phyloP scores from a whole-genome alignment of 768 basidiomycete species.

The Boletus huronensis region DNA sequence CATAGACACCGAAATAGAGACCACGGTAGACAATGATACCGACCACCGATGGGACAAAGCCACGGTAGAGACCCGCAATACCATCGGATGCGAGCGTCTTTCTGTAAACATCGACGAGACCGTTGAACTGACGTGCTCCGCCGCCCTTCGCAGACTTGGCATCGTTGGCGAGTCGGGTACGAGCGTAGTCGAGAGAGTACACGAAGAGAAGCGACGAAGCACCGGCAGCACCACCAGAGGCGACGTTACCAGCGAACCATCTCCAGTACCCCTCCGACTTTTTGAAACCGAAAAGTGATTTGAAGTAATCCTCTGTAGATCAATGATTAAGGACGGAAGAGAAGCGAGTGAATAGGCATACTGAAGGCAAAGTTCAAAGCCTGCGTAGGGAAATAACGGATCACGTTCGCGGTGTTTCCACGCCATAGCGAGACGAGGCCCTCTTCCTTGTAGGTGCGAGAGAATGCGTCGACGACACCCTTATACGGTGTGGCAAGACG shows the following conservation, averaged over 20 bases:
- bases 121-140: constrained; percentile 96
- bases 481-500: constrained; percentile 96
- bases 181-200: constrained; percentile 99
- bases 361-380: constrained; percentile 99
- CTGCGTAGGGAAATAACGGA: constrained; percentile 99
- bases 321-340: constrained; percentile 2
- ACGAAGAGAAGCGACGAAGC: constrained; percentile 98
- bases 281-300: constrained; percentile 98
- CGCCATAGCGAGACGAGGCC: constrained; percentile 95
- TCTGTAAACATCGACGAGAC: constrained; percentile 93
- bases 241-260: constrained; percentile 98
- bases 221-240: constrained; percentile 99
- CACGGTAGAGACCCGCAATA: constrained; percentile 99
- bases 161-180: constrained; percentile 98
- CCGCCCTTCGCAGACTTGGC: constrained; percentile 95
- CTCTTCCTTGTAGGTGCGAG: constrained; percentile 91
- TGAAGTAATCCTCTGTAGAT: constrained; percentile 86
- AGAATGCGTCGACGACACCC: constrained; percentile 90
- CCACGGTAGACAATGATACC: constrained; percentile 99
- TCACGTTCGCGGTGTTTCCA: constrained; percentile 99
- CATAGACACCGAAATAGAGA: constrained; percentile 98
- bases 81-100: constrained; percentile 98
- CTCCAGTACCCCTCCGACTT: constrained; percentile 96
- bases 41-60: constrained; percentile 97
- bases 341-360: constrained; percentile 40